Conservation (phyloP, 1,284 basidiomycete genomes). For the Naganishia albida region DNA sequence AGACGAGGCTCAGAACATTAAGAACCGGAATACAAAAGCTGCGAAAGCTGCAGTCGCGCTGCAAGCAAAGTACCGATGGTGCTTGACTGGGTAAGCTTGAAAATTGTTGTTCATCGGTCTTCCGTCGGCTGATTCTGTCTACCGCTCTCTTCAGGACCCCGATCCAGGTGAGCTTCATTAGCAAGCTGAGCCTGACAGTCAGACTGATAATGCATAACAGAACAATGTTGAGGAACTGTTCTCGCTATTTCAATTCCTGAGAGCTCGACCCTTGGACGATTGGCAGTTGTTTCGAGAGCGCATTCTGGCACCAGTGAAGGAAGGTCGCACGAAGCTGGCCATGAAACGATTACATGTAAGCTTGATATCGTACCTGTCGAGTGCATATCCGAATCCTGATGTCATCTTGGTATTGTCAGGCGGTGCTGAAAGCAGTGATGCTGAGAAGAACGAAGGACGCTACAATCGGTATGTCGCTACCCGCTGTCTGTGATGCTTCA, state of each 20-base stretch:
- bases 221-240: constrained; percentile 89
- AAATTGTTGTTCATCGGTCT: background rate
- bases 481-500: background rate
- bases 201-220: constrained; percentile 52
- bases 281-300: constrained; percentile 75
- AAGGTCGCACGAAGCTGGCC: constrained; percentile 66
- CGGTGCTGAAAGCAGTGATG: constrained; percentile 85
- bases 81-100: constrained; percentile 64
- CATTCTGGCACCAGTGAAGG: constrained; percentile 78
- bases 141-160: constrained; percentile 62
- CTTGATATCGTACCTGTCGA: constrained; percentile 15
- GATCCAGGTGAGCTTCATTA: constrained; percentile 60
- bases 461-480: constrained; percentile 54
- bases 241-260: constrained; percentile 84
- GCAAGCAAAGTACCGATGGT: constrained; percentile 79
- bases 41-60: constrained; percentile 79
- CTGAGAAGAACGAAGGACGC: constrained; percentile 85
- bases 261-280: constrained; percentile 77
- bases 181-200: background rate
- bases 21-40: constrained; percentile 81
- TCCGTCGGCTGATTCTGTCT: background rate
- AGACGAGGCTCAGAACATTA: constrained; percentile 98
- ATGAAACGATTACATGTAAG: constrained; percentile 79
- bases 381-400: background rate
- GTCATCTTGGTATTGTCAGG: constrained; percentile 54